Evolutionary conservation across 176 grass and related monocot species (phyloP), one percentile per base, ranked within the genome.

Genomic region (Cenchrus americanus): DNA sequence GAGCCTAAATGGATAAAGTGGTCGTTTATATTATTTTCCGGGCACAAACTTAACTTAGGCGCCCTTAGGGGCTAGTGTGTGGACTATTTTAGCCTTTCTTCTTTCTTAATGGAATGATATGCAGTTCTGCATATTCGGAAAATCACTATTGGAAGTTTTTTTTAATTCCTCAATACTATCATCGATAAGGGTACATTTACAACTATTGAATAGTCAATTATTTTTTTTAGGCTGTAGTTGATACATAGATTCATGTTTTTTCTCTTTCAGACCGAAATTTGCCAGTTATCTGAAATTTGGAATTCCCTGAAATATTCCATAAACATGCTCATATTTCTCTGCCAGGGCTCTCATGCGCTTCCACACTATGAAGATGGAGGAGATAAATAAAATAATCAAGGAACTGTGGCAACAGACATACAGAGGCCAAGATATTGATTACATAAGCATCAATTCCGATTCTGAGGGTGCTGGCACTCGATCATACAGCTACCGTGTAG

Each of bases 371-470:
- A 98, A 98, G 89, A 98, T 98, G 95, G 95, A 98, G 77, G 95
- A 98, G 83, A 98, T 98, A 86, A 98, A 98, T 83, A 93, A 95
- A 83, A 98, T 95, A 87, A 98, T 98, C 58, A 98, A 93, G 85
- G 95, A 98, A 93, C 80, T 98, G 44, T 98, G 95, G 95, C 95
- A 98, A 58, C 95, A 98, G 82, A 98, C 95, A 65, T 98, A 98
- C 67, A 90, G 95, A 85, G 95, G 95, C 5, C 92, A 98, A 84
- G 95, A 98, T 90, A 95, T 98, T 64, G 95, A 98, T 89, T 94
- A 84, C 61, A 95, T 98, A 80, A 95, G 95, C 73, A 98, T 98
- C 64, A 84, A 85, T 82, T 98, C 95, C 80, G 92, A 98, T 88
- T 93, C 92, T 41, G 95, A 98, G 79, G 92, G 92, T 77, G 85